Percentiles rank a stretch among this genome's conserved stretches.
Evolutionary conservation across 345 rosid genomes (phyloP).

Genomic region (Lenwebbia sp.): DNA sequence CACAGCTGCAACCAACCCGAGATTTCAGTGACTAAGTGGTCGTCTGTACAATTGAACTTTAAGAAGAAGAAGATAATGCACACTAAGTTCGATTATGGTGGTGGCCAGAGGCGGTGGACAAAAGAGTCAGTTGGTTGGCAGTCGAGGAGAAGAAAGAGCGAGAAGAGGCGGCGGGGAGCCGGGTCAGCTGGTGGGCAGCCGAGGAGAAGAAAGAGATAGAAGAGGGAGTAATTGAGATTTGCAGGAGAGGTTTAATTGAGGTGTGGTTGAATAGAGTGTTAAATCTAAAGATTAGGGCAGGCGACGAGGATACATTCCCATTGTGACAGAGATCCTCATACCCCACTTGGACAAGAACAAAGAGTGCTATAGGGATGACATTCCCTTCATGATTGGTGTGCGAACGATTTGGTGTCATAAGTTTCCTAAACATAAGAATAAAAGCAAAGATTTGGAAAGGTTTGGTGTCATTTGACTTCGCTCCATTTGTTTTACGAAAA

Average conservation of each 20-base stretch:
- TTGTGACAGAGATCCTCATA: not conserved
- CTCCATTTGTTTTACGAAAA: too few relatives aligned
- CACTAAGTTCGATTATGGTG: too few relatives aligned
- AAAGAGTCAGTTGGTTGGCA: not conserved
- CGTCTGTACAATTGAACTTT: not conserved
- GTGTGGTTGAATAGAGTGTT: not conserved
- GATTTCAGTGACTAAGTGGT: not conserved
- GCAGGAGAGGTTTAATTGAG: not conserved
- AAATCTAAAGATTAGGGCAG: not conserved
- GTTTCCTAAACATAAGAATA: not conserved
- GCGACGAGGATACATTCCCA: not conserved
- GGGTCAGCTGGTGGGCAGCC: not conserved
- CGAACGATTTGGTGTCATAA: not conserved
- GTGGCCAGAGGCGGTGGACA: not conserved
- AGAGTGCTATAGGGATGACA: not conserved
- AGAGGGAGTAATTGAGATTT: not conserved
- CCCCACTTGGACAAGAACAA: not conserved
- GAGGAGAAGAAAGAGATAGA: not conserved
- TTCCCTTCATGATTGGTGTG: not conserved
- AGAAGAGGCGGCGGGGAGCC: too few relatives aligned
- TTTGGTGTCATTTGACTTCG: too few relatives aligned
- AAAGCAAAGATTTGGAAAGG: not conserved
- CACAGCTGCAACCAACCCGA: conserved; percentile 14
- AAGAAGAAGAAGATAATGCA: too few relatives aligned
- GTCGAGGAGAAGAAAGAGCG: too few relatives aligned